Conservation (phyloP, 2,329 filamentous ascomycete species). For the Ophiocordyceps robertsii region DNA sequence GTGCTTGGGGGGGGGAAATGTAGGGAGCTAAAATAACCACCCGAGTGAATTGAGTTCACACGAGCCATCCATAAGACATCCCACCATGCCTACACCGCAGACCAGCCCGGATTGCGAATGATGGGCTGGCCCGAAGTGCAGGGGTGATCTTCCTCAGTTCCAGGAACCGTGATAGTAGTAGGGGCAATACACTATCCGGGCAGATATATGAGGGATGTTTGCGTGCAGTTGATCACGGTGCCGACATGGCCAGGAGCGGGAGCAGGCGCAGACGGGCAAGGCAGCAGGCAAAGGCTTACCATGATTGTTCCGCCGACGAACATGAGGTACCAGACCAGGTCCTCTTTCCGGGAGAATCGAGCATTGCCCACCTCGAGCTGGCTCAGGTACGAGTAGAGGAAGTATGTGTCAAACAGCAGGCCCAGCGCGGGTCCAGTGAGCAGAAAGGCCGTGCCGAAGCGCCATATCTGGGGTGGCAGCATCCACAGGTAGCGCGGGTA, state of each 20-base stretch:
- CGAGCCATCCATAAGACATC: slow-evolving; percentile 60
- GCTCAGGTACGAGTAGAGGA: slow-evolving; percentile 62
- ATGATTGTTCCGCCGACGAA: slow-evolving; percentile 60
- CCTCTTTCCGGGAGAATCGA: slow-evolving; percentile 62
- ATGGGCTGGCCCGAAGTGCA: slow-evolving; percentile 44
- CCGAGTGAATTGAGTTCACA: slow-evolving; percentile 43
- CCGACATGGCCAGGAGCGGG: slow-evolving; percentile 4
- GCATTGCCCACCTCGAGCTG: slow-evolving; percentile 59
- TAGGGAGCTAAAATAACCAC: slow-evolving; percentile 49
- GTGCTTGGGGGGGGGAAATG: slow-evolving; percentile 25
- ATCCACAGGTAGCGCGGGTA: slow-evolving; percentile 35
- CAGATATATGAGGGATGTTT: slow-evolving; percentile 52
- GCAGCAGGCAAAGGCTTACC: slow-evolving; percentile 45
- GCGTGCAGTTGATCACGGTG: slow-evolving; percentile 1
- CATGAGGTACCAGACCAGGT: slow-evolving; percentile 67
- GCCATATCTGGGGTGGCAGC: slow-evolving; percentile 31
- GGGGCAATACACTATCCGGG: slow-evolving; percentile 55
- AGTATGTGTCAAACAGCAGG: slow-evolving; percentile 63
- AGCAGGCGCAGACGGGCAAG: slow-evolving; percentile 5
- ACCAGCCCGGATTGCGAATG: slow-evolving; percentile 56
- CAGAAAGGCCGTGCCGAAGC: slow-evolving; percentile 26
- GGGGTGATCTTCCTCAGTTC: slow-evolving; percentile 70
- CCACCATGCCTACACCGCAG: slow-evolving; percentile 63
- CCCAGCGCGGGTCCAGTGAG: slow-evolving; percentile 23
- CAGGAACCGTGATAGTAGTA: slow-evolving; percentile 74